A percentile compares a stretch with the other conserved stretches of the same genome.
Evolutionary conservation across 139 green algal species (phyloP).

Genomic region (Micromonas commoda): DNA sequence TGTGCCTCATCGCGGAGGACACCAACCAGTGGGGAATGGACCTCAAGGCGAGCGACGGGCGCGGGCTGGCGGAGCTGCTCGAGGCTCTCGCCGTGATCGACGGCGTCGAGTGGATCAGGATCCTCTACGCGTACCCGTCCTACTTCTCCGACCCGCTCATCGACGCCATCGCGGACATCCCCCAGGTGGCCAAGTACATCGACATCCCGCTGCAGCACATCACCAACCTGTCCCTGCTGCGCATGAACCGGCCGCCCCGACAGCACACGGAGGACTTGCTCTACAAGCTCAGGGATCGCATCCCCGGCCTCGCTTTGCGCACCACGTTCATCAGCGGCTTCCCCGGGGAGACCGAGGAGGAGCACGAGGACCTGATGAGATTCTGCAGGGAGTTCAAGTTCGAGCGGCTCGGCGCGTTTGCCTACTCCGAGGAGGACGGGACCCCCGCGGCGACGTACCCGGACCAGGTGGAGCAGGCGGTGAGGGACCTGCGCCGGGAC

Average conservation of each 20-base stretch:
- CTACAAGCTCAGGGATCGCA: conserved; percentile 59
- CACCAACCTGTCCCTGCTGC: conserved; percentile 69
- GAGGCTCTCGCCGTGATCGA: conserved; percentile 60
- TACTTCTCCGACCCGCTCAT: conserved; percentile 73
- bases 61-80: conserved; percentile 65
- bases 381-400: conserved; percentile 64
- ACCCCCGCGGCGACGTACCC: conserved; percentile 62
- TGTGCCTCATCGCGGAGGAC: conserved; percentile 80
- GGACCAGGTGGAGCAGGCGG: conserved; percentile 3
- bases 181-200: conserved; percentile 87
- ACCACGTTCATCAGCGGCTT: conserved; percentile 79
- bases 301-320: conserved; percentile 70
- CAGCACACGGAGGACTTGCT: conserved; percentile 66
- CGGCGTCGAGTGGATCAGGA: conserved; percentile 72
- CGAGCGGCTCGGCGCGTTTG: conserved; percentile 75
- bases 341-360: conserved; percentile 59
- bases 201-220: conserved; percentile 94
- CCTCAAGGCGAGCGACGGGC: conserved; percentile 37
- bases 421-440: conserved; percentile 79
- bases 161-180: conserved; percentile 63
- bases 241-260: conserved; percentile 75
- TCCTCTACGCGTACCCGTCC: conserved; percentile 81
- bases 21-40: conserved; percentile 83
- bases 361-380: conserved; percentile 67
- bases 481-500: conserved; percentile 10